Evolutionary conservation across 2,329 filamentous ascomycete genomes (phyloP).

Genomic region (Fonsecaea multimorphosa): DNA sequence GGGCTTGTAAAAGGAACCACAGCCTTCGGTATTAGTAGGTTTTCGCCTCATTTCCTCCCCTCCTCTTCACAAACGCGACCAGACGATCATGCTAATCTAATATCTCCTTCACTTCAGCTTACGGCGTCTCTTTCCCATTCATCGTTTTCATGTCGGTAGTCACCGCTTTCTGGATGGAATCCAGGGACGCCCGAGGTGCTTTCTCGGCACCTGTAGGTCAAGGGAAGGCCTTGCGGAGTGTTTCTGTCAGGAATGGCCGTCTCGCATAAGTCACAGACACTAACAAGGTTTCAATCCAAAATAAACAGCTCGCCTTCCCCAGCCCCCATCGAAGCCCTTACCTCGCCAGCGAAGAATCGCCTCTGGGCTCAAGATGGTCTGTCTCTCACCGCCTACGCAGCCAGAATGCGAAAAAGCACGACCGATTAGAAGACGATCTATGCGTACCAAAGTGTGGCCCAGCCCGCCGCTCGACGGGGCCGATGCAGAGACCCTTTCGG

Average conservation of each 20-base stretch:
- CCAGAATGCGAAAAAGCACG: no score
- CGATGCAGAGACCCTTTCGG: no score
- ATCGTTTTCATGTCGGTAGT: conserved; percentile 5
- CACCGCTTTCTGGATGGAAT: conserved; percentile 7
- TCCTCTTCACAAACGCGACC: not conserved
- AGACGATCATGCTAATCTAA: not conserved
- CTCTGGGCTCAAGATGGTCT: no score
- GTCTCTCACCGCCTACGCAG: no score
- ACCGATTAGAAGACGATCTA: no score
- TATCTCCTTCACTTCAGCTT: not conserved
- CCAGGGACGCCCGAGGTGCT: not conserved
- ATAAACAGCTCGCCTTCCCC: no score
- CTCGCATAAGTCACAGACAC: not conserved
- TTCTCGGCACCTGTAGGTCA: not conserved
- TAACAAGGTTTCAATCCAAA: not conserved
- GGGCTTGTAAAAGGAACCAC: not conserved
- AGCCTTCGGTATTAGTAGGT: conserved; percentile 9
- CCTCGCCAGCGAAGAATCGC: no score
- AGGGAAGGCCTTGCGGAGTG: conserved; percentile 6
- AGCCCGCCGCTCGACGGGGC: no score
- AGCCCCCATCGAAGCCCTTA: no score
- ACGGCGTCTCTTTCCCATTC: conserved; percentile 12
- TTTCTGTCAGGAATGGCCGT: not conserved
- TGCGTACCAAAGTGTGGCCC: no score
- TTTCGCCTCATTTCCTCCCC: not conserved